Evolutionary conservation across 2,329 filamentous ascomycete genomes (phyloP), one percentile per base, ranked within the genome.

Genomic region (Ilyonectria robusta): DNA sequence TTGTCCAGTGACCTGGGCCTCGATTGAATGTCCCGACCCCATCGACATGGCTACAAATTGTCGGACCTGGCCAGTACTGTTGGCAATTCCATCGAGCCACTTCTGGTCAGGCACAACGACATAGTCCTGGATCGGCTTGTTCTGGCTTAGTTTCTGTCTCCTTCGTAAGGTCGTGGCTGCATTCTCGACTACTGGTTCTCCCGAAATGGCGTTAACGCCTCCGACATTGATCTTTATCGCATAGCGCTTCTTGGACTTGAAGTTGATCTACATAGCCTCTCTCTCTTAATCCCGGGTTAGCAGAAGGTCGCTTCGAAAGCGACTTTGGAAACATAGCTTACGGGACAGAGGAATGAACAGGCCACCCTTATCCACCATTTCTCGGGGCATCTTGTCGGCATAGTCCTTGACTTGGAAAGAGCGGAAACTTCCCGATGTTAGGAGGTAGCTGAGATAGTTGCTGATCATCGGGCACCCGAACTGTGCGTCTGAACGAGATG

Each of bases 231-330:
- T 23, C 4, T 59, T 60, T 13, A 70, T 62, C 1, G 29, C 48
- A 11, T 69, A 69, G 2, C 4, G 5, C 5, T 8, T n/a, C 0
- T 1, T 0, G 0, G 54, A 59, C 0, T 4, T 5, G 9, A 69
- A 68, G 2, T 3, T 6, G 6, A 69, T 54, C 53, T 44, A 70
- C 31, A 69, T 29, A 1, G 67, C 61, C 3, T 68, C 65, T 4
- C 26, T 29, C 4, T 70, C 67, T 68, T n/a, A 21, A 10, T 17
- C 17, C 23, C 11, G 15, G 8, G 6, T 47, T 48, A 40, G 37
- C 37, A 6, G 2, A 17, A 1, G 6, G 17, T 17, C 13, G 11
- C 13, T 40, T 40, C 6, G 5, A 13, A 40, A 2, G 37, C 11
- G 6, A 6, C 37, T 15, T 6, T 17, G 11, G 10, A 15, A 15